Base-by-base conservation (phyloP, 371 early-diverging fungal species). In the Circinella umbellata region DNA sequence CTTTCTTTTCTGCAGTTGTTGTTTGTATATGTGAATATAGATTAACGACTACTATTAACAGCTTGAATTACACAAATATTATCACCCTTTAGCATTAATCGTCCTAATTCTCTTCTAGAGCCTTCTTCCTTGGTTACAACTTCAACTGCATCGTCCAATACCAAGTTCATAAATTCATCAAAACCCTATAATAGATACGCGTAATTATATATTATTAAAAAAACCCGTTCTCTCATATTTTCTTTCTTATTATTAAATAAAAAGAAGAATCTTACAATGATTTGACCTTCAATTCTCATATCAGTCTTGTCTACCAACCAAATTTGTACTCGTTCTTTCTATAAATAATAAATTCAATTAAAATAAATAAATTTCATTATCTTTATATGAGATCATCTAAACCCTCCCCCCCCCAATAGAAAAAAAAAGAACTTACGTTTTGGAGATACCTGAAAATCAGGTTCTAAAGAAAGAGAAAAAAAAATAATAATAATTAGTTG, bases 141-240 rank as follows among this genome's bases (percentile, higher is more conserved):
- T 78, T 98, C 98, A 64, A 86, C 93, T 27, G 95, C 95, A 35
- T 93, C 89, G 63, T 95, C 98, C 72, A 98, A 78, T 14, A 96
- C 97, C 73, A 98, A 78, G 77, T 94, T 96, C 97, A 98, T 97
- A 75, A 98, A 98, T 80, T 98, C 98, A 79, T 98, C 98, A 76
- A 98, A 97, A 49, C 98, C 98, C 96, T 96, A 82, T 17, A 1
- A n/a, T 5, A n/a, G 5, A n/a, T 5, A 53, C 17, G 55, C 35
- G 42, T 5, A 69, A 6, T 53, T 63, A 66, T 67, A 17, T 18
- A 62, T 65, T 14, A 65, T 27, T 27, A 27, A 27, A 27, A 27
- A 27, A 27, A 2, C 0, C 27, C 27, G 27, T 27, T 27, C 27
- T 46, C 47, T 51, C 62, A 67, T 34, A 39, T 61, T 65, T 62